These are phyloP conservation scores for Daldinia vernicosa DNA, from an alignment of 495 filamentous ascomycete species.

Conservation along the genomic window DNA sequence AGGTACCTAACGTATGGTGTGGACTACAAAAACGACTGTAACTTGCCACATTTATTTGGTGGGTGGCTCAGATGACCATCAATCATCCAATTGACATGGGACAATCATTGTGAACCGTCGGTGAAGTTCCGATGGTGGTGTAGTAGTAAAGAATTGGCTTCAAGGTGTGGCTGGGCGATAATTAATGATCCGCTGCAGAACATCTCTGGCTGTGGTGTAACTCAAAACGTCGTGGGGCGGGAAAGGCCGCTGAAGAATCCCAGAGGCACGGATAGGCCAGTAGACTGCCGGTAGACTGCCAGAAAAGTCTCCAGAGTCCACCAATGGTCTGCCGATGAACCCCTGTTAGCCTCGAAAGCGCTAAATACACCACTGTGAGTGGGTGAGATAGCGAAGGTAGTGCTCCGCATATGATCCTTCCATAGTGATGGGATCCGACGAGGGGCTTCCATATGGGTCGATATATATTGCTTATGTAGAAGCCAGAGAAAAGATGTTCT, in stretches of 20 bases:
- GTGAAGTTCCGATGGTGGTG: neutral
- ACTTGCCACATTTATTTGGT: neutral
- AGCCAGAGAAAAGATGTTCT: neutral
- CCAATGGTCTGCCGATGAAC: conserved; percentile 14
- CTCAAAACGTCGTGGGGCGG: neutral
- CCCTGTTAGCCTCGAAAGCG: conserved; percentile 6
- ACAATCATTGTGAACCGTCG: neutral
- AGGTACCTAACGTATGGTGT: neutral
- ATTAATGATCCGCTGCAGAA: conserved; percentile 7
- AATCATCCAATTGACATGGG: neutral
- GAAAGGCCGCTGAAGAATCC: conserved; percentile 8
- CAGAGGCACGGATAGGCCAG: neutral
- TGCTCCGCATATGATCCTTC: neutral
- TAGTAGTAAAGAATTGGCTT: neutral
- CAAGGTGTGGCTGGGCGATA: neutral
- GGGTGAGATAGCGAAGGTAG: neutral
- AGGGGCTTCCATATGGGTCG: neutral
- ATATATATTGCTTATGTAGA: neutral
- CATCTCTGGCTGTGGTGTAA: neutral
- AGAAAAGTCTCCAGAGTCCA: neutral
- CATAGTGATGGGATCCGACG: neutral
- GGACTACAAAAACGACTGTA: neutral
- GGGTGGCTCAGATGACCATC: neutral
- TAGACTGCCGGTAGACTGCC: neutral
- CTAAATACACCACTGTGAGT: conserved; percentile 22